Evolutionary conservation across 2,329 filamentous ascomycete genomes (phyloP).

Genomic region (Niveomyces coronatus): DNA sequence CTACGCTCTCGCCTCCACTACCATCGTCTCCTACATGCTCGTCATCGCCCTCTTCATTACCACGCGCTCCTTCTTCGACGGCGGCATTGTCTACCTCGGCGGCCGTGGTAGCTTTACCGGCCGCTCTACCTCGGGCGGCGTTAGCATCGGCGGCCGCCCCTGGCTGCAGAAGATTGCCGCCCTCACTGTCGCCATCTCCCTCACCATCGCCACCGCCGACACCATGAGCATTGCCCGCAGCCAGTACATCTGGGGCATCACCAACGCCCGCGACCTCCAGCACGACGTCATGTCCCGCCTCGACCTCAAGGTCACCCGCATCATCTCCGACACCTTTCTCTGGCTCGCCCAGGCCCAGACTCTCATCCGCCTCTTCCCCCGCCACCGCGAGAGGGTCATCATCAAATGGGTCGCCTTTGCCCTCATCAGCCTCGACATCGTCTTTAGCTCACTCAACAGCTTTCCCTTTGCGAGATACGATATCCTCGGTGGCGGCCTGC

Average conservation of each 20-base stretch:
- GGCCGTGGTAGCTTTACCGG: constrained; percentile 79
- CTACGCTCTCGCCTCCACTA: constrained; percentile 86
- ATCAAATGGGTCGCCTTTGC: constrained; percentile 99
- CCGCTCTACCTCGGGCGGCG: constrained; percentile 64
- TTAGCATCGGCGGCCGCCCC: constrained; percentile 81
- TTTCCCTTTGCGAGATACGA: constrained; percentile 51
- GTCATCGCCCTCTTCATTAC: constrained; percentile 92
- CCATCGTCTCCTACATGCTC: constrained; percentile 82
- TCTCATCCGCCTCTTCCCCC: constrained; percentile 86
- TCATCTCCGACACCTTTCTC: constrained; percentile 91
- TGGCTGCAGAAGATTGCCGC: constrained; percentile 84
- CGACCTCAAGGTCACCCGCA: constrained; percentile 79
- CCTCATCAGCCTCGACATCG: constrained; percentile 79
- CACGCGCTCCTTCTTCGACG: constrained; percentile 85
- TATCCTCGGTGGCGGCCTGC: constrained; percentile 37
- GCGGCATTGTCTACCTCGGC: constrained; percentile 71
- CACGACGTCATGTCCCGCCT: constrained; percentile 70
- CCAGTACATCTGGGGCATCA: constrained; percentile 71
- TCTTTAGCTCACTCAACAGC: constrained; percentile 86
- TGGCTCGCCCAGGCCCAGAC: constrained; percentile 98
- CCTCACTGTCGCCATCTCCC: constrained; percentile 65
- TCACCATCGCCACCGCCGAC: constrained; percentile 88
- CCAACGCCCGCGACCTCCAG: constrained; percentile 69
- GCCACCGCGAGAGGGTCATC: constrained; percentile 93
- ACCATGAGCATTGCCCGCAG: constrained; percentile 75